Percentiles rank a stretch among this genome's conserved stretches.
Conservation (phyloP, 1,139 yeast species). For the Taphrina deformans region DNA sequence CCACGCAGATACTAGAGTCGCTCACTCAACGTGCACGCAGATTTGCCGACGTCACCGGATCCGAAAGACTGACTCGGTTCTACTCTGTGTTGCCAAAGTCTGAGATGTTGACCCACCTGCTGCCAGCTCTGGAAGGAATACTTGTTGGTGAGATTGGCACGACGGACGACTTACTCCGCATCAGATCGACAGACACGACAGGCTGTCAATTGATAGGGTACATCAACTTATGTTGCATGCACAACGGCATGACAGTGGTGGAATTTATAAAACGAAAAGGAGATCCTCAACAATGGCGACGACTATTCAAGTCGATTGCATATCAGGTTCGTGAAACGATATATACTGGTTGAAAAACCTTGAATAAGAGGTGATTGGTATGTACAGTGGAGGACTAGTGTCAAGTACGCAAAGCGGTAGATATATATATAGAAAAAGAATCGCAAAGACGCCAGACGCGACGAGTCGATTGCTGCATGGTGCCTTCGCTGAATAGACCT, state of each 20-base stretch:
- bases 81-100: conserved; percentile 51
- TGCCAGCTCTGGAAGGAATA: conserved; percentile 50
- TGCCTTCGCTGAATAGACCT: background rate
- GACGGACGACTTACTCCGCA: conserved; percentile 30
- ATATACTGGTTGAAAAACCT: background rate
- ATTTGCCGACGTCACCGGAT: conserved; percentile 46
- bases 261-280: conserved; percentile 58
- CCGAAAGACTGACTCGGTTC: conserved; percentile 54
- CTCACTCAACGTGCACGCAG: conserved; percentile 44
- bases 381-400: background rate
- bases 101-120: conserved; percentile 42
- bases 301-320: conserved; percentile 52
- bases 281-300: conserved; percentile 70
- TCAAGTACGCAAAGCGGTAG: background rate
- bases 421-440: background rate
- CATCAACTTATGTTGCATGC: conserved; percentile 47
- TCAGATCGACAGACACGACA: conserved; percentile 49
- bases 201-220: conserved; percentile 52
- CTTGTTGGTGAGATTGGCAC: conserved; percentile 43
- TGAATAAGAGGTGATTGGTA: background rate
- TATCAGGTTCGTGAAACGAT: conserved; percentile 11
- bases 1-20: conserved; percentile 41
- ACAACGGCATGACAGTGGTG: conserved; percentile 44
- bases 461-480: background rate
- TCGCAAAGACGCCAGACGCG: background rate